Evolutionary conservation across 805 yeast genomes (phyloP).

Genomic region (Yamadazyma kitorensis): DNA sequence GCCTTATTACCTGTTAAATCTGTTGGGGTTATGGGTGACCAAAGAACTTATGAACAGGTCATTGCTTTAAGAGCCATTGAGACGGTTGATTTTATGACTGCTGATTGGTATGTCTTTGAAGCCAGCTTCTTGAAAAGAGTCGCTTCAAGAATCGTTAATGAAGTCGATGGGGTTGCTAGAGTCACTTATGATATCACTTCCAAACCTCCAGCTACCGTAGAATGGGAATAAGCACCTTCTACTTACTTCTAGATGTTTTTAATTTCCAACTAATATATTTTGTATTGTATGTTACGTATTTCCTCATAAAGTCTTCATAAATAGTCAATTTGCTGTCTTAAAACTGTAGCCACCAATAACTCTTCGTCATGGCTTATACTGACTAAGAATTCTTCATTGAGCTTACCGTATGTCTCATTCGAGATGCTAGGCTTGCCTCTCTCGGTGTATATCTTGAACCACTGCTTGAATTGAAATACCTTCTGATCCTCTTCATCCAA

Average conservation of each 20-base stretch:
- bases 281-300: background rate
- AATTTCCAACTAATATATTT: background rate
- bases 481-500: slow-evolving; percentile 48
- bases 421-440: slow-evolving; percentile 46
- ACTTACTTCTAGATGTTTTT: no score
- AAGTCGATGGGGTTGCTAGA: slow-evolving; percentile 98
- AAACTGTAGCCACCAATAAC: slow-evolving; percentile 52
- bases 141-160: slow-evolving; percentile 95
- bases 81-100: slow-evolving; percentile 98
- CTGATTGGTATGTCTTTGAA: slow-evolving; percentile 97
- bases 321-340: slow-evolving; percentile 31
- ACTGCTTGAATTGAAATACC: slow-evolving; percentile 52
- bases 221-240: slow-evolving; percentile 99
- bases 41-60: slow-evolving; percentile 98
- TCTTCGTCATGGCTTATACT: slow-evolving; percentile 68
- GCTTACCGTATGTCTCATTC: slow-evolving; percentile 23
- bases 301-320: slow-evolving; percentile 1
- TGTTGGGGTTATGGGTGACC: slow-evolving; percentile 99
- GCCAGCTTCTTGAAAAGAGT: slow-evolving; percentile 88
- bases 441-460: slow-evolving; percentile 48
- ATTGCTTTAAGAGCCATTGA: slow-evolving; percentile 98
- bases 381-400: slow-evolving; percentile 48
- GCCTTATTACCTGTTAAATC: slow-evolving; percentile 95
- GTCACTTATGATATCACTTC: slow-evolving; percentile 98
- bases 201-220: slow-evolving; percentile 99